Evolutionary conservation across 2,329 filamentous ascomycete genomes (phyloP).

Genomic region (Dendrostoma leiphaemia): DNA sequence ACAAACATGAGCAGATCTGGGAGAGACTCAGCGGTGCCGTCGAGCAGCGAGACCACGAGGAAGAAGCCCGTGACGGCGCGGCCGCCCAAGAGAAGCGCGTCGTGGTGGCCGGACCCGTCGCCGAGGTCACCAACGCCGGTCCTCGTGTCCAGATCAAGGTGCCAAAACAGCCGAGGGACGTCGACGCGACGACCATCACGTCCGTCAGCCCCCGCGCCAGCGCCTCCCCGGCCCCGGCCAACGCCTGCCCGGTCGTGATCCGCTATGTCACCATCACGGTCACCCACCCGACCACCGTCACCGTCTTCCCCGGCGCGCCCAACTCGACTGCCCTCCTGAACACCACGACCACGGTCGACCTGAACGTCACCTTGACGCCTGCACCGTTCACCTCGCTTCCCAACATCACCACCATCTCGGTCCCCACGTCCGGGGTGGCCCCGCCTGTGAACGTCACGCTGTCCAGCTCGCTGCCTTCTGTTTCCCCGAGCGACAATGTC

Average conservation of each 20-base stretch:
- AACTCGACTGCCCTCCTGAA: background rate
- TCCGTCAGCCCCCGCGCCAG: background rate
- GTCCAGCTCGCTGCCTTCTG: background rate
- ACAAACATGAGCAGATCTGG: constrained; percentile 1
- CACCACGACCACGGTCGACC: background rate
- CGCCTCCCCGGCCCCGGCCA: background rate
- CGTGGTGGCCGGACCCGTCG: background rate
- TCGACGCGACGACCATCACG: constrained; percentile 5
- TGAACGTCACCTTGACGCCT: background rate
- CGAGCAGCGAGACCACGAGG: background rate
- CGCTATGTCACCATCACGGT: constrained; percentile 2
- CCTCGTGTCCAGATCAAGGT: too few relatives aligned
- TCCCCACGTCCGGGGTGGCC: background rate
- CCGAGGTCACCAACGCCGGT: constrained; percentile 4
- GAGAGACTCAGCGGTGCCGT: background rate
- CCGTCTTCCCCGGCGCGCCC: background rate
- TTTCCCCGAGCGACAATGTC: background rate
- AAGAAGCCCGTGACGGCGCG: background rate
- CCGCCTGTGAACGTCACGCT: background rate
- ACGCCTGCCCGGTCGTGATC: background rate
- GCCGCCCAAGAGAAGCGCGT: background rate
- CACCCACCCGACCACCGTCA: constrained; percentile 1
- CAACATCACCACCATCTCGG: background rate
- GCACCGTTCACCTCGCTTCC: background rate
- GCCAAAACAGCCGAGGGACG: too few relatives aligned